Evolutionary conservation across 768 basidiomycete genomes (phyloP).

Genomic region (Melanogaster broomeanus): DNA sequence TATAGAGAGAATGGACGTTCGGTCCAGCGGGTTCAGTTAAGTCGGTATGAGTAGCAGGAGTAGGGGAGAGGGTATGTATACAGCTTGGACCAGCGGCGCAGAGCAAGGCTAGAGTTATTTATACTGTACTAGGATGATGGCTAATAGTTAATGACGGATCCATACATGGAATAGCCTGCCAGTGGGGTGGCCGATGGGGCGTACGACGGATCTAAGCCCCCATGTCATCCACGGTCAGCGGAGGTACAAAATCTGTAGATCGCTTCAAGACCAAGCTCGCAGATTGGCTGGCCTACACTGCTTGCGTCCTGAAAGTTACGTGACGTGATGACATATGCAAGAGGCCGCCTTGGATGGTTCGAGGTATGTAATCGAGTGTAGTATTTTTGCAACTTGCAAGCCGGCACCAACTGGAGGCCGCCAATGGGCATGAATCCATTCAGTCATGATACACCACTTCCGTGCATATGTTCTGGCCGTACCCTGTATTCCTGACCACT

Average conservation of each 20-base stretch:
- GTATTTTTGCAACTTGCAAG: neutral
- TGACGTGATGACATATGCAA: neutral
- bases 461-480: too few relatives aligned
- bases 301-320: neutral
- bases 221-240: neutral
- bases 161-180: neutral
- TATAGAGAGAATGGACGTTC: too few relatives aligned
- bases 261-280: too few relatives aligned
- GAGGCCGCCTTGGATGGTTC: slow-evolving; percentile 1
- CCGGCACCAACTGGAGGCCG: neutral
- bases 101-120: neutral
- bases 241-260: too few relatives aligned
- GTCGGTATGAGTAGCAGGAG: neutral
- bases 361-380: neutral
- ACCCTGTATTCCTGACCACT: slow-evolving; percentile 1
- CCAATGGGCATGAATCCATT: neutral
- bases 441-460: neutral
- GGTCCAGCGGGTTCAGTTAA: slow-evolving; percentile 2
- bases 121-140: too few relatives aligned
- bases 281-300: neutral
- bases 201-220: slow-evolving; percentile 9
- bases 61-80: neutral
- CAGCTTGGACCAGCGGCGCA: neutral
- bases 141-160: neutral
- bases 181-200: neutral